phyloP scores from a whole-genome alignment of 306 rosid genomes.

The Lablab purpureus region DNA sequence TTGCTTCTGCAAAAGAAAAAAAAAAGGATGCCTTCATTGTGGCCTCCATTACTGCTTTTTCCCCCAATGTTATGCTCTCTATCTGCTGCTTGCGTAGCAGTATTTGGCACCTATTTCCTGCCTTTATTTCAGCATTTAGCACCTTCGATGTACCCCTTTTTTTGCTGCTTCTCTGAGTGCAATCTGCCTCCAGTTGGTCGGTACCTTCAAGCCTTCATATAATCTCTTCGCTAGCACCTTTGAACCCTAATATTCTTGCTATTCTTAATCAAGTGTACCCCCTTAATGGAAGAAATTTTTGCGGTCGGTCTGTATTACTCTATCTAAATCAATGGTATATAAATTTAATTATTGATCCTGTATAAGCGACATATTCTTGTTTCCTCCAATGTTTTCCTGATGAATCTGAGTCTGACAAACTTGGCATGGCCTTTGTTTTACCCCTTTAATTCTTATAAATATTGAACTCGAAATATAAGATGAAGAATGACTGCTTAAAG shows the following conservation, averaged over 20 bases:
- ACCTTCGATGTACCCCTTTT: neutral
- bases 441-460: neutral
- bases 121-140: neutral
- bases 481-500: conserved; percentile 9
- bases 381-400: neutral
- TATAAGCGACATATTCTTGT: conserved; percentile 13
- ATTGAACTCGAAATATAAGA: conserved; percentile 25
- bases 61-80: neutral
- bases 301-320: neutral
- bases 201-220: neutral
- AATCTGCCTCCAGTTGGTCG: neutral
- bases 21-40: too few species aligned
- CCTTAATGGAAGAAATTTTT: neutral
- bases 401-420: conserved; percentile 5
- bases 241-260: neutral
- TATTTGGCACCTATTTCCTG: neutral
- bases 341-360: conserved; percentile 15
- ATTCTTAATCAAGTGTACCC: neutral
- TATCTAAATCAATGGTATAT: conserved; percentile 1
- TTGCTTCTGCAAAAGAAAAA: too few species aligned
- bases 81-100: neutral
- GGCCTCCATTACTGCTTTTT: neutral
- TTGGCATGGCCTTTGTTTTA: conserved; percentile 9
- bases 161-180: neutral
- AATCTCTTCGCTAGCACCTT: neutral